Conservation (phyloP, 352 stramenopile species). For the Globisporangium uncinulatum region DNA sequence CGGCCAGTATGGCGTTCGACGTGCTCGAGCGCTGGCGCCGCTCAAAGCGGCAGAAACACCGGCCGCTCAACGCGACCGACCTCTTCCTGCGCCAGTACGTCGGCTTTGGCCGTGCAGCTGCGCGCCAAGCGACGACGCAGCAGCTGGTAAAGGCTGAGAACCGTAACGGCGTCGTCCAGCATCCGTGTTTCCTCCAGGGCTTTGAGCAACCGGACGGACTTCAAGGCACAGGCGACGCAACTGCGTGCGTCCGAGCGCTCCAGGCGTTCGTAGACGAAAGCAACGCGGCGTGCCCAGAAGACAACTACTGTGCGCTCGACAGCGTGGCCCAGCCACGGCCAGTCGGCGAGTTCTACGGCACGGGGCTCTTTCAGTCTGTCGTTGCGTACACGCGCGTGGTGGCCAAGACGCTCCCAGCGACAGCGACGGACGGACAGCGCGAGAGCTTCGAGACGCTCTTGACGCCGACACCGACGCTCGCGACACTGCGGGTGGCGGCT, state of each 20-base stretch:
- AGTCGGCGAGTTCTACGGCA: constrained; percentile 42
- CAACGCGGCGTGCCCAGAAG: constrained; percentile 45
- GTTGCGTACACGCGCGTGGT: constrained; percentile 26
- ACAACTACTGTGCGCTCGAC: constrained; percentile 47
- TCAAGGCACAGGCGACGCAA: constrained; percentile 12
- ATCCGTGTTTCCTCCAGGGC: constrained; percentile 45
- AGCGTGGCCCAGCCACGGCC: constrained; percentile 37
- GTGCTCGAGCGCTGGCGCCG: constrained; percentile 59
- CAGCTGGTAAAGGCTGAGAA: constrained; percentile 16
- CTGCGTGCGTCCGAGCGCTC: constrained; percentile 39
- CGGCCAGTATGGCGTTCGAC: constrained; percentile 53
- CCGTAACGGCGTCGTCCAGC: constrained; percentile 16
- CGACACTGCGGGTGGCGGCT: constrained; percentile 26
- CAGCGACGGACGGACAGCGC: too few species aligned
- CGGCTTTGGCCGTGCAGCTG: constrained; percentile 25
- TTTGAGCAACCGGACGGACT: constrained; percentile 6
- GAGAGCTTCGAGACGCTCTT: constrained; percentile 16
- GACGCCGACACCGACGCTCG: constrained; percentile 41
- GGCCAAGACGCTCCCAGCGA: constrained; percentile 17
- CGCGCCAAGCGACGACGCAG: constrained; percentile 24
- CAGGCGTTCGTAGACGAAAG: constrained; percentile 31
- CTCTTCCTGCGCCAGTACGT: constrained; percentile 54
- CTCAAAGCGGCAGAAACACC: constrained; percentile 53
- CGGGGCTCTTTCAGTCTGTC: constrained; percentile 23
- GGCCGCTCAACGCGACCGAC: constrained; percentile 56